Evolutionary conservation across 352 stramenopile species (phyloP), one percentile per base, ranked within the genome.

Genomic region (Globisporangium solare): DNA sequence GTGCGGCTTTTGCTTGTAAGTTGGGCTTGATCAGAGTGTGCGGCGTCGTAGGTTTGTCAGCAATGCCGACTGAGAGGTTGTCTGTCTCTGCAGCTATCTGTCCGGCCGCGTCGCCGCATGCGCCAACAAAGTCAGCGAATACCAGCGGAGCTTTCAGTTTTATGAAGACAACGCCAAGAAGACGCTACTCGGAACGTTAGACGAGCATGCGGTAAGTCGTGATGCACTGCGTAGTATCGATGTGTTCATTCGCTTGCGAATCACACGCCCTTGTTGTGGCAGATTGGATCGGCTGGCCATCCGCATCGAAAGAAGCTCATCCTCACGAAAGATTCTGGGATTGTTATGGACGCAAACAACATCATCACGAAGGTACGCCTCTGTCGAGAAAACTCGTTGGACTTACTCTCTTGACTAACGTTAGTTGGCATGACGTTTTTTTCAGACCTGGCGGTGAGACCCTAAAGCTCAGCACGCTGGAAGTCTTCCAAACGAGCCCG

Each of bases 1-100:
- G 45, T 88, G 78, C 35, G 80, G 80, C 24, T 91, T 91, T 54
- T 88, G 80, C 67, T 89, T 81, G 80, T 90, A 59, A 20, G 49
- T 24, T 8, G 46, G 17, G 37, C 10, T 15, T 55, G 2, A 18
- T 6, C 17, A 18, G 31, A 17, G 27, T 54, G 24, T 20, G 21
- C 35, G 41, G 12, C 46, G 0, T 20, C 32, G 20, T 56, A n/a
- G 21, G 18, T 47, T 50, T 47, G 37, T 15, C 42, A 1, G 42
- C 5, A 37, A 6, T 50, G 21, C 21, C 7, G n/a, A 18, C 48
- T 2, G 5, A 18, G 11, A 40, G 18, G 5, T n/a, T 54, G 12
- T 27, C 47, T 27, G 24, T 27, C 24, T 27, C 27, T 35, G 27
- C 10, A 77, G 81, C 59, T 92, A 92, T 56, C 56, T 71, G 20